Evolutionary conservation across 352 stramenopile species (phyloP), one percentile per base, ranked within the genome.

Genomic region (Thraustochytrium sp.): DNA sequence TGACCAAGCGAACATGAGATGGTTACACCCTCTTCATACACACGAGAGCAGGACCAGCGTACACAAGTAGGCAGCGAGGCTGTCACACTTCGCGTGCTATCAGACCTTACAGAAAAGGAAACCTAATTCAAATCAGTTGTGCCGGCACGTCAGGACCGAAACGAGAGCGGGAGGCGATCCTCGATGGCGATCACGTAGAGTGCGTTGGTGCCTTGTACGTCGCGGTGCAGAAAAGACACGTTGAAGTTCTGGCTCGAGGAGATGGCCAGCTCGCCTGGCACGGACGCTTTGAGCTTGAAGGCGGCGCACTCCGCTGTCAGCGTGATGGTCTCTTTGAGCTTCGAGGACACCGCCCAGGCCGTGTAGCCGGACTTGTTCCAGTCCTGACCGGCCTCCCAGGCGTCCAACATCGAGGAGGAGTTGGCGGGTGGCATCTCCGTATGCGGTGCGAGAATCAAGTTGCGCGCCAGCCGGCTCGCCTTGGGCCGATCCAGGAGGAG

Each of bases 311-410:
- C 16, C 11, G 40, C 5, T 31, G 34, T 31, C 29, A 64, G 8
- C 1, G 13, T 5, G 13, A 63, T 34, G 16, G 48, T 9, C 31
- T 80, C 68, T 44, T 80, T 80, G 37, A 55, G 26, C 38, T 80
- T 80, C 0, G 31, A 55, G 23, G 48, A 64, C 26, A 80, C 48
- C n/a, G 63, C 13, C 68, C 68, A 80, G 23, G 68, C 68, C 18
- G 68, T 55, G 42, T 80, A 80, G 18, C 68, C 68, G 23, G 38
- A 75, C 4, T 80, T 13, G 42, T 80, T 80, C 68, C 68, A 80
- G 8, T 80, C 68, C 21, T 44, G 31, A 4, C 68, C 68, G 4
- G 68, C 16, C n/a, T 64, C 13, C 68, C 68, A 80, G 0, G 68
- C 21, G 21, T 61, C 44, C 4, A 80, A 42, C 34, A 61, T 80